Conservation (phyloP, 805 yeast genomes). For the Lachancea quebecensis region DNA sequence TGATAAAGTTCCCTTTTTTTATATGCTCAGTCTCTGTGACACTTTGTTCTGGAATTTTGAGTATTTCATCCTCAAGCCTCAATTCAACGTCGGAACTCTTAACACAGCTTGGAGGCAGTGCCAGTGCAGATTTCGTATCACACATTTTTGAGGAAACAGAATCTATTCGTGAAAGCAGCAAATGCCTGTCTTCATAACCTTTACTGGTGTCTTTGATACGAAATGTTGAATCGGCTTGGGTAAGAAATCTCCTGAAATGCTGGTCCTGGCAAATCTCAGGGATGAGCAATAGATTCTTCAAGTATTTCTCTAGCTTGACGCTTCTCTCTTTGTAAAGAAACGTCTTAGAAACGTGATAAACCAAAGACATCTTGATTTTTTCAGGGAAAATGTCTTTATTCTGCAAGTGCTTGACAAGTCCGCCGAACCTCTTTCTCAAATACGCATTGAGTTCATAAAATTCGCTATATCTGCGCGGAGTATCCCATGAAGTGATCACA, state of each 20-base stretch:
- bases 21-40: constrained; percentile 12
- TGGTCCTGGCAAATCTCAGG: constrained; percentile 69
- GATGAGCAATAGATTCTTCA: constrained; percentile 48
- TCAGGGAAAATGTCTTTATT: constrained; percentile 33
- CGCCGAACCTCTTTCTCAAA: constrained; percentile 42
- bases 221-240: constrained; percentile 28
- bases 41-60: background rate
- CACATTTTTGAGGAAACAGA: constrained; percentile 11
- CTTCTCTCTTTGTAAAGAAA: constrained; percentile 60
- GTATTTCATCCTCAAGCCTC: background rate
- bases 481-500: constrained; percentile 73
- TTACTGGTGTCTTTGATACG: constrained; percentile 11
- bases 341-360: constrained; percentile 49
- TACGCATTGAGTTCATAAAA: constrained; percentile 66
- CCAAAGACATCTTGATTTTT: constrained; percentile 59
- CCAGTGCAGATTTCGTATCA: background rate
- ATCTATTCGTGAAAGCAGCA: constrained; percentile 3
- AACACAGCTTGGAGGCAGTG: constrained; percentile 2
- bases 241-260: constrained; percentile 68
- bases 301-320: constrained; percentile 52
- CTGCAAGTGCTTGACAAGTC: constrained; percentile 47
- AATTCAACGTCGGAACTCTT: constrained; percentile 9
- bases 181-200: constrained; percentile 6
- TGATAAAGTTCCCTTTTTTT: constrained; percentile 48
- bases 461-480: constrained; percentile 84